These are phyloP conservation scores for Limonium bicolor DNA, from an alignment of 148 eudicot species.

Conservation along the genomic window DNA sequence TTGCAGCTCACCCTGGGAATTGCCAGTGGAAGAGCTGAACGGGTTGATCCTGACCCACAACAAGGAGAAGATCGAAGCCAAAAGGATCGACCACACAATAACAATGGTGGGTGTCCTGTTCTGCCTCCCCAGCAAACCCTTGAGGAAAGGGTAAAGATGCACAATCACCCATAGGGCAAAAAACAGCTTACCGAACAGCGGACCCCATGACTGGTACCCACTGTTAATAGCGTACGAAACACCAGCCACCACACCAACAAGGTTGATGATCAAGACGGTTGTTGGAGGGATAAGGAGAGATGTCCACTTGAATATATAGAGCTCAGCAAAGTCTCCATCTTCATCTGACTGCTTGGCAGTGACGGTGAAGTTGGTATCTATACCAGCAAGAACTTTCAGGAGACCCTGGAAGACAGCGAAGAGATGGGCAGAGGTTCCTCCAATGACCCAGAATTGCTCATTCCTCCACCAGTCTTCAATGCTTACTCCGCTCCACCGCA, in stretches of 20 bases:
- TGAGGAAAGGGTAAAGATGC: slow-evolving; percentile 76
- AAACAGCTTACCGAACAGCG: slow-evolving; percentile 65
- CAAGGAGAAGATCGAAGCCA: slow-evolving; percentile 69
- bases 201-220: slow-evolving; percentile 80
- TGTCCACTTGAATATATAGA: slow-evolving; percentile 65
- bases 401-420: slow-evolving; percentile 80
- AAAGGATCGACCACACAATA: slow-evolving; percentile 67
- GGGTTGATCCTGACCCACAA: slow-evolving; percentile 75
- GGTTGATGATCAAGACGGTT: slow-evolving; percentile 46
- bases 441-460: slow-evolving; percentile 82
- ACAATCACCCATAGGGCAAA: slow-evolving; percentile 69
- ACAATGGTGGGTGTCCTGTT: slow-evolving; percentile 72
- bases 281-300: slow-evolving; percentile 69
- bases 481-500: slow-evolving; percentile 63
- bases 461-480: slow-evolving; percentile 86
- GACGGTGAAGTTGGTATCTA: slow-evolving; percentile 72
- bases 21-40: too few species aligned
- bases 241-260: slow-evolving; percentile 67
- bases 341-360: slow-evolving; percentile 67
- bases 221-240: slow-evolving; percentile 58
- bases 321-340: slow-evolving; percentile 67
- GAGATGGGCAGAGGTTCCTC: slow-evolving; percentile 73
- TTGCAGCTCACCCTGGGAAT: too few species aligned
- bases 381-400: slow-evolving; percentile 59
- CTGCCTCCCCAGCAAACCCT: slow-evolving; percentile 64